Base-by-base conservation (phyloP, 495 filamentous ascomycete genomes). In the Lepraria neglecta region DNA sequence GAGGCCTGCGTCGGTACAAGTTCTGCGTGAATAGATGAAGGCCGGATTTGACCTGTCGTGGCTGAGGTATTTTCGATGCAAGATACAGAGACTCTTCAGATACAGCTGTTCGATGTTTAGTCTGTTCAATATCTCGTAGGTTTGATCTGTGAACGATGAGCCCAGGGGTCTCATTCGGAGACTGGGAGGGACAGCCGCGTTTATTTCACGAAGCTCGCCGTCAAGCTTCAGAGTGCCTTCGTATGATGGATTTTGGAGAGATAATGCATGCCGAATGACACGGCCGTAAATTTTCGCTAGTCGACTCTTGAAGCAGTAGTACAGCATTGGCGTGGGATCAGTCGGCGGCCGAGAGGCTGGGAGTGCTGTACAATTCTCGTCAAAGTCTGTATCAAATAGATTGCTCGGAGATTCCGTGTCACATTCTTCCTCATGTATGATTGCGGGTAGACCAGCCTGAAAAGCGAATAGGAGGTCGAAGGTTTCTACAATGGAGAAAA, bases 401-500 rank as follows among this genome's bases (percentile, higher is more conserved):
- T 83, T 82, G 6, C 69, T 63, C 6, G 80, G 80, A 19, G 71
- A 64, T 11, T 60, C 62, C 0, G 77, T 78, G 58, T 83, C 81
- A 44, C 69, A 78, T 56, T 80, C 76, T 48, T 79, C 72, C 24
- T 73, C 68, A 9, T 75, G 69, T 11, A 80, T 69, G 72, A 79
- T 76, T 30, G 76, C 73, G 2, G 82, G 82, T 21, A 84, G 60
- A 2, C 81, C 81, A 62, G 80, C 72, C 60, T 83, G 80, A 56
- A 82, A 81, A 1, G 71, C 73, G 3, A 69, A 35, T n/a, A 74
- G 50, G 27, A 67, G 56, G 40, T 78, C 74, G 30, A 72, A 65
- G 27, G 68, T 65, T 3, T 70, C 48, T 0, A 78, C 58, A 17
- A 66, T 65, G 21, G 59, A 21, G 71, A 72, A 78, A 10, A 71